Evolutionary conservation across 768 basidiomycete species (phyloP).

Genomic region (Pluteus cervinus): DNA sequence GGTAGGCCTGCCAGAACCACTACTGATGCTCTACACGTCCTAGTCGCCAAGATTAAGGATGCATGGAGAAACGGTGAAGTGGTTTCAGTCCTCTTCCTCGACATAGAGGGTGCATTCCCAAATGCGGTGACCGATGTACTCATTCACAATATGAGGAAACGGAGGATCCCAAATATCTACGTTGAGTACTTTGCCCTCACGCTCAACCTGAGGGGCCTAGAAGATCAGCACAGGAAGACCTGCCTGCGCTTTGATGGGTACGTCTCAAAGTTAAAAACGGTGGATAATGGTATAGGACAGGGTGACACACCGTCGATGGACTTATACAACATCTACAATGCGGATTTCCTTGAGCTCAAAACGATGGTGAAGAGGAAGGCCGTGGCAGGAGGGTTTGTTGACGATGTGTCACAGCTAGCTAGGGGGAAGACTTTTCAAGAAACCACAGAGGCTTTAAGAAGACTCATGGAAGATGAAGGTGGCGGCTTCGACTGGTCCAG

Average conservation of each 20-base stretch:
- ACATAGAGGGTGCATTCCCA: conserved; percentile 39
- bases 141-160: conserved; percentile 22
- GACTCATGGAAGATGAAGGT: conserved; percentile 17
- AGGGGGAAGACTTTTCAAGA: conserved; percentile 14
- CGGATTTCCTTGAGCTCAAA: too few species aligned
- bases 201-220: too few species aligned
- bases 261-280: conserved; percentile 2
- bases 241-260: conserved; percentile 10
- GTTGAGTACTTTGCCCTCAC: conserved; percentile 10
- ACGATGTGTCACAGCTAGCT: conserved; percentile 21
- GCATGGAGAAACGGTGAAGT: conserved; percentile 30
- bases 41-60: conserved; percentile 27
- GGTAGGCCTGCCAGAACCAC: conserved; percentile 31
- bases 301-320: conserved; percentile 9
- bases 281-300: conserved; percentile 9
- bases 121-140: conserved; percentile 25
- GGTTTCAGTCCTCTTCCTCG: conserved; percentile 29
- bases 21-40: conserved; percentile 25
- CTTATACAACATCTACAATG: conserved; percentile 7
- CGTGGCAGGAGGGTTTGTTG: conserved; percentile 23
- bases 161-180: conserved; percentile 18
- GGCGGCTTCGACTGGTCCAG: conserved; percentile 21
- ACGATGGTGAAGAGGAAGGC: too few species aligned
- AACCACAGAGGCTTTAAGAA: conserved; percentile 11
- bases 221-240: background rate